These are phyloP conservation scores for Globisporangium alternatum DNA, from an alignment of 352 stramenopile species.

Conservation along the genomic window DNA sequence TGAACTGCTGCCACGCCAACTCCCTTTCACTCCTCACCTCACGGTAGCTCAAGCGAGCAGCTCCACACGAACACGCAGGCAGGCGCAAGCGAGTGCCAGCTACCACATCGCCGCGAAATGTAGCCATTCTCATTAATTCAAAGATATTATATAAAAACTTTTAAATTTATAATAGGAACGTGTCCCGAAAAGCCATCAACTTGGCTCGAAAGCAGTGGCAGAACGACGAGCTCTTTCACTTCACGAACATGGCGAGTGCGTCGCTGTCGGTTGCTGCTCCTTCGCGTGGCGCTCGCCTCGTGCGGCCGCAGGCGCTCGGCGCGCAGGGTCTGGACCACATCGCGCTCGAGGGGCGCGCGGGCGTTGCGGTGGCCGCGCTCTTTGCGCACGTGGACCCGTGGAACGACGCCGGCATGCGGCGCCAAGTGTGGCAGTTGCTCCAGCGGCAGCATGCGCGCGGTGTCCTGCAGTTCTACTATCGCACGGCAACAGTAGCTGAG, in stretches of 20 bases:
- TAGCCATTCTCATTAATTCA: too few relatives aligned
- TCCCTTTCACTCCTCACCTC: too few relatives aligned
- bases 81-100: too few relatives aligned
- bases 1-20: too few relatives aligned
- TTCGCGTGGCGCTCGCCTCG: neutral
- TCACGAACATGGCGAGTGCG: constrained; percentile 4
- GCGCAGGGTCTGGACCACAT: constrained; percentile 63
- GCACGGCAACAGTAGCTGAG: neutral
- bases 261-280: neutral
- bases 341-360: constrained; percentile 48
- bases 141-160: too few relatives aligned
- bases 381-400: constrained; percentile 42
- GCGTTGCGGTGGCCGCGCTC: constrained; percentile 36
- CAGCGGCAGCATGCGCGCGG: constrained; percentile 38
- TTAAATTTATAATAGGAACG: too few relatives aligned
- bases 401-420: constrained; percentile 38
- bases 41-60: too few relatives aligned
- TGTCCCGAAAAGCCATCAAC: too few relatives aligned
- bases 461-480: constrained; percentile 56
- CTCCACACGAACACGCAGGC: too few relatives aligned
- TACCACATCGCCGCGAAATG: too few relatives aligned
- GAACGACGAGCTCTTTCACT: constrained; percentile 3
- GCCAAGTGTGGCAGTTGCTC: constrained; percentile 54
- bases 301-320: constrained; percentile 43
- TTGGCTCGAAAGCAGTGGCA: neutral